Conservation (phyloP, 352 stramenopile genomes). For the Pythium angustatum region DNA sequence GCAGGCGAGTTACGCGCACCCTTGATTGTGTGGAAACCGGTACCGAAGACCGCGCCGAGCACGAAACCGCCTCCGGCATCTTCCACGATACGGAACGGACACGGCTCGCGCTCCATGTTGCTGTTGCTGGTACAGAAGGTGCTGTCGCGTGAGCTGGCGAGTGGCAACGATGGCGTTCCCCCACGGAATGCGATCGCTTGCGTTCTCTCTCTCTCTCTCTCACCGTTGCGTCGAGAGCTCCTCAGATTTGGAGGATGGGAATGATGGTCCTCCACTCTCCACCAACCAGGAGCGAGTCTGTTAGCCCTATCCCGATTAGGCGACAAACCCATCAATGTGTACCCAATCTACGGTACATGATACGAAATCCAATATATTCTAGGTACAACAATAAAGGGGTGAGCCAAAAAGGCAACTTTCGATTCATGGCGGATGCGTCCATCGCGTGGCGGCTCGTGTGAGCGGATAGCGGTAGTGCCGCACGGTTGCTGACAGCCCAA, state of each 20-base stretch:
- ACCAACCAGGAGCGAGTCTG: constrained; percentile 24
- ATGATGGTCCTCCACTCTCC: constrained; percentile 27
- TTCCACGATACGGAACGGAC: constrained; percentile 98
- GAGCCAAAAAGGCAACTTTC: too few species aligned
- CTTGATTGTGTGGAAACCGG: constrained; percentile 97
- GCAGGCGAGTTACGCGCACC: constrained; percentile 92
- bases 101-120: constrained; percentile 91
- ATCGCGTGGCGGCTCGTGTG: neutral
- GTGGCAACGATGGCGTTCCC: neutral
- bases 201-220: neutral
- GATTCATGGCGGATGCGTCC: neutral
- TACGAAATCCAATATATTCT: constrained; percentile 2
- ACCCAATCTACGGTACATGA: neutral
- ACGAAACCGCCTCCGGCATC: constrained; percentile 98
- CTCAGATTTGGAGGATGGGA: constrained; percentile 20
- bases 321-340: neutral
- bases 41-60: constrained; percentile 94
- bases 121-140: neutral
- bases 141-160: neutral
- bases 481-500: neutral
- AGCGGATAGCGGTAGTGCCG: neutral
- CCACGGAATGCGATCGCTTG: constrained; percentile 2
- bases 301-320: constrained; percentile 9
- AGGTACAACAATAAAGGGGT: too few species aligned
- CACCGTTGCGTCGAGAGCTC: constrained; percentile 5